A percentile compares a stretch with the other conserved stretches of the same genome.
These are phyloP conservation scores for Dichomitus squalens DNA, from an alignment of 1,284 basidiomycete genomes.

Conservation along the genomic window DNA sequence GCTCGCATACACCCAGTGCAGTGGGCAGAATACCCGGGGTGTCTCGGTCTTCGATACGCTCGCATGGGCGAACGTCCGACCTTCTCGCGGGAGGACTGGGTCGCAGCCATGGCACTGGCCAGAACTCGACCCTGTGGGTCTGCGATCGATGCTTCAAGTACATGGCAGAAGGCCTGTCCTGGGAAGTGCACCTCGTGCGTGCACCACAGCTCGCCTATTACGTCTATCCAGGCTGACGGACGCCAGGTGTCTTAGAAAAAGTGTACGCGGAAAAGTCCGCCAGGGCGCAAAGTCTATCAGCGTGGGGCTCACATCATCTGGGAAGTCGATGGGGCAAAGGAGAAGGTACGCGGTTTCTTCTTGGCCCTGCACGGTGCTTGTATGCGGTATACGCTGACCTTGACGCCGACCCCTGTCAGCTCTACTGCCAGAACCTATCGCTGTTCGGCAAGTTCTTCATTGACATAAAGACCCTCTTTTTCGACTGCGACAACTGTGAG, in stretches of 20 bases:
- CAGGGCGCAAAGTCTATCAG: constrained; percentile 90
- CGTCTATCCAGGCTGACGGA: constrained; percentile 14
- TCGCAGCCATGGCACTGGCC: constrained; percentile 49
- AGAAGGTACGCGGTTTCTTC: constrained; percentile 60
- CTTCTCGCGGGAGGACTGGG: constrained; percentile 64
- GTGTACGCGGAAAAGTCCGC: constrained; percentile 78
- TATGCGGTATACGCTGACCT: neutral
- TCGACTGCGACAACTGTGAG: constrained; percentile 86
- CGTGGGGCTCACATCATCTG: constrained; percentile 90
- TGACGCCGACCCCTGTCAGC: constrained; percentile 44
- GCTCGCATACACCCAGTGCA: constrained; percentile 31
- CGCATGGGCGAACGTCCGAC: constrained; percentile 72
- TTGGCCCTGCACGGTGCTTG: neutral
- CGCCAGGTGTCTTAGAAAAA: constrained; percentile 51
- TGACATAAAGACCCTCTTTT: constrained; percentile 97
- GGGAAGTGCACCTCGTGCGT: constrained; percentile 77
- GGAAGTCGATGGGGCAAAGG: constrained; percentile 90
- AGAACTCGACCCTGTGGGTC: constrained; percentile 71
- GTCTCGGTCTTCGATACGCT: constrained; percentile 48
- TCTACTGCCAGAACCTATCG: constrained; percentile 95
- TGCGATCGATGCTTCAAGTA: constrained; percentile 98
- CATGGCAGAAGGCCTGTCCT: constrained; percentile 74
- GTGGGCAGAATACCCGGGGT: constrained; percentile 47
- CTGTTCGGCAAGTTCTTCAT: constrained; percentile 99
- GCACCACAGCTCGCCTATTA: constrained; percentile 3